These are phyloP conservation scores for Protomyces lactucae-debilis DNA, from an alignment of 1,139 yeast genomes.

Conservation along the genomic window DNA sequence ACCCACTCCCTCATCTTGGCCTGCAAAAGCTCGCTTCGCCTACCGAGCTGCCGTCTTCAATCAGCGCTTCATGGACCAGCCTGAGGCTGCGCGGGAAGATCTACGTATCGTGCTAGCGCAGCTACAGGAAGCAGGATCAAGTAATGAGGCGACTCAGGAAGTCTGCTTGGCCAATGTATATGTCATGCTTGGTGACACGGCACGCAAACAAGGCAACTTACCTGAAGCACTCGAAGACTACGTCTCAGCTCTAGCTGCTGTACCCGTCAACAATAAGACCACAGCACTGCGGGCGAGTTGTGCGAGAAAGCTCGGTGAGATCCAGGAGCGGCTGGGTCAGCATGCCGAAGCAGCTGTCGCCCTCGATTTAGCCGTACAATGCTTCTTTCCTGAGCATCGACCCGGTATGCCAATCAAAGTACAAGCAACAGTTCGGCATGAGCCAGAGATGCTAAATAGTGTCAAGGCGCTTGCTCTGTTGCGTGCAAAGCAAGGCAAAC, in stretches of 20 bases:
- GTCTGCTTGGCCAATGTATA: neutral
- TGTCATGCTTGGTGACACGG: constrained; percentile 9
- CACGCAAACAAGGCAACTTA: neutral
- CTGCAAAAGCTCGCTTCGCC: constrained; percentile 4
- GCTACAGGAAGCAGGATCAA: neutral
- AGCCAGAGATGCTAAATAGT: constrained; percentile 6
- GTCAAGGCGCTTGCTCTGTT: constrained; percentile 17
- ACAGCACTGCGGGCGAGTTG: neutral
- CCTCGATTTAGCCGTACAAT: constrained; percentile 10
- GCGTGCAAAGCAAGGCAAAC: constrained; percentile 6
- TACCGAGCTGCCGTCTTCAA: constrained; percentile 24
- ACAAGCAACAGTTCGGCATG: neutral
- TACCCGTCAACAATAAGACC: neutral
- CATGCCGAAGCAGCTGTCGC: constrained; percentile 1
- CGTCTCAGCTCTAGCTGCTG: neutral
- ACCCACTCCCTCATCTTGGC: constrained; percentile 22
- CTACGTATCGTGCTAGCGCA: neutral
- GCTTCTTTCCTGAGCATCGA: constrained; percentile 3
- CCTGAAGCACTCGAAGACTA: constrained; percentile 2
- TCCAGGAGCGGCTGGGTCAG: constrained; percentile 9
- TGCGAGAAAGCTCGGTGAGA: constrained; percentile 18
- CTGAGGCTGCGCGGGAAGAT: constrained; percentile 1
- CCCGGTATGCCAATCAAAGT: constrained; percentile 1
- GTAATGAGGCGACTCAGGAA: neutral
- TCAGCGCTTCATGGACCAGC: constrained; percentile 8